Conservation (phyloP, 371 early-diverging fungal genomes). For the Mucor racemosus region DNA sequence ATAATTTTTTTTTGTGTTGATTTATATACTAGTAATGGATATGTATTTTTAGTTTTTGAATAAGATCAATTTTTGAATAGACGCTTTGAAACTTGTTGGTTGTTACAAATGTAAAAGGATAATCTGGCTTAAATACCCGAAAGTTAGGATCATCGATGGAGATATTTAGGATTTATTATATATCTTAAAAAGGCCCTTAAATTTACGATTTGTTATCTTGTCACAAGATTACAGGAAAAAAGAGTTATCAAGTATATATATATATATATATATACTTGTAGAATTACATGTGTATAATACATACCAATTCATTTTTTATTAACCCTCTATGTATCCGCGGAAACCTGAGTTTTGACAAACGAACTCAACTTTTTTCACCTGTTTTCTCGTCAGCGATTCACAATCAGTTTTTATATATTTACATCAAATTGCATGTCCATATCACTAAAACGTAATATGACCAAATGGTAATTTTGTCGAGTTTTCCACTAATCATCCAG, state of each 20-base stretch:
- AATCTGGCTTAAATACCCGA: not conserved
- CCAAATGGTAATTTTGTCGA: not conserved
- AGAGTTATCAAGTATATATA: no score
- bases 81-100: conserved; percentile 9
- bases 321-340: conserved; percentile 3
- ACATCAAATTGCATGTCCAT: not conserved
- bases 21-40: not conserved
- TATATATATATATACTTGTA: not conserved
- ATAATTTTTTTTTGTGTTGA: not conserved
- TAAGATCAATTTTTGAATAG: not conserved
- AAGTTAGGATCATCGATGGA: not conserved
- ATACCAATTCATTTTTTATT: no score
- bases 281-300: not conserved
- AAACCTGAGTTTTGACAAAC: conserved; percentile 3
- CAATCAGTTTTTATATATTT: not conserved
- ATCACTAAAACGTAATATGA: not conserved
- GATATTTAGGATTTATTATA: not conserved
- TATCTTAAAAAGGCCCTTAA: not conserved
- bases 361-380: not conserved
- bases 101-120: not conserved
- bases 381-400: not conserved
- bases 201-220: not conserved
- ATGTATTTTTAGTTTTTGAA: not conserved
- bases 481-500: not conserved
- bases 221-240: no score